A percentile compares a stretch with the other conserved stretches of the same genome.
These are phyloP conservation scores for Trametes hirsuta DNA, from an alignment of 1,284 basidiomycete genomes.

Conservation along the genomic window DNA sequence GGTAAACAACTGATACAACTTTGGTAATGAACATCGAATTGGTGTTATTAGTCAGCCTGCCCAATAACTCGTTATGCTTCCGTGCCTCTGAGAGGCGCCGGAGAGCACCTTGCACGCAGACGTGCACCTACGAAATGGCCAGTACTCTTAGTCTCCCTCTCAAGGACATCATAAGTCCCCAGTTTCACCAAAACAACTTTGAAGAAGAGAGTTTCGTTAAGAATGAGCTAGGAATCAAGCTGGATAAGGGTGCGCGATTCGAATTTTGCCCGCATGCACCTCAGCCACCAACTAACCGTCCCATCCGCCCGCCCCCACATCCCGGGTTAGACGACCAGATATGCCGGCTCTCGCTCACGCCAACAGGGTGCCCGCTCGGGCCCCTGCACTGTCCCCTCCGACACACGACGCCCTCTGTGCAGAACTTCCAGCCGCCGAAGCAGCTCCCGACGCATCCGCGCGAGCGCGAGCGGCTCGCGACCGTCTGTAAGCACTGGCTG, in stretches of 20 bases:
- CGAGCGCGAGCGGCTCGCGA: constrained; percentile 85
- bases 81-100: constrained; percentile 23
- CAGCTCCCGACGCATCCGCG: constrained; percentile 79
- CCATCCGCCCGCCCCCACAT: background rate
- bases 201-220: constrained; percentile 86
- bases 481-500: constrained; percentile 99
- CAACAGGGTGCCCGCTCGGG: constrained; percentile 87
- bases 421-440: constrained; percentile 88
- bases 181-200: constrained; percentile 94
- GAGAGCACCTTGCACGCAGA: constrained; percentile 34
- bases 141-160: constrained; percentile 55
- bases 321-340: constrained; percentile 80
- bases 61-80: no score
- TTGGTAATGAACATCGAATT: no score
- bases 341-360: constrained; percentile 79
- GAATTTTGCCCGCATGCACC: background rate
- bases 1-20: no score
- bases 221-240: constrained; percentile 81
- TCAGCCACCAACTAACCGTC: constrained; percentile 7
- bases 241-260: constrained; percentile 78
- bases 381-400: constrained; percentile 87
- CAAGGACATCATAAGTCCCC: constrained; percentile 80
- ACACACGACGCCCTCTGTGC: constrained; percentile 83
- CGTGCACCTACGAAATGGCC: constrained; percentile 20
- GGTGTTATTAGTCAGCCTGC: no score